These are phyloP conservation scores for Tolypocladium album DNA, from an alignment of 2,329 filamentous ascomycete genomes.

Conservation along the genomic window DNA sequence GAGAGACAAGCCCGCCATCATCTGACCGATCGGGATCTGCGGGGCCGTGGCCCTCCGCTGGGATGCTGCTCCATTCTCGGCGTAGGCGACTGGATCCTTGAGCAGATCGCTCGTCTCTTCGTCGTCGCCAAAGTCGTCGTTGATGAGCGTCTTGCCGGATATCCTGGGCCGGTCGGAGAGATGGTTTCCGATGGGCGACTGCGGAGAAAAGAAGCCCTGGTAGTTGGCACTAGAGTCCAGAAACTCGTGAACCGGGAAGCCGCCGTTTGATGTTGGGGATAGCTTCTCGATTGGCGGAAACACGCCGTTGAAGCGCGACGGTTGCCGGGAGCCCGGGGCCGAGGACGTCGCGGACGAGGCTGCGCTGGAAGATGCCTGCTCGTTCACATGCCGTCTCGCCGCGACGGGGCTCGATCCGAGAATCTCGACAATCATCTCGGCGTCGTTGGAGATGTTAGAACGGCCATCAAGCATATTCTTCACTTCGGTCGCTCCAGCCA, in stretches of 20 bases:
- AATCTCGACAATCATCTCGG: slow-evolving; percentile 48
- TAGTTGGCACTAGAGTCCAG: slow-evolving; percentile 43
- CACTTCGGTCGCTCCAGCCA: slow-evolving; percentile 43
- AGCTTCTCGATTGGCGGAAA: slow-evolving; percentile 53
- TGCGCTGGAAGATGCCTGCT: slow-evolving; percentile 9
- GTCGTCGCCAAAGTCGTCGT: slow-evolving; percentile 50
- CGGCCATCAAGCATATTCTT: slow-evolving; percentile 48
- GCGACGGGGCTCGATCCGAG: slow-evolving; percentile 28
- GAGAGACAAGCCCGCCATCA: slow-evolving; percentile 58
- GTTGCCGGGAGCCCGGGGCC: slow-evolving; percentile 34
- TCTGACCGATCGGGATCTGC: slow-evolving; percentile 54
- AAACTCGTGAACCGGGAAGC: slow-evolving; percentile 44
- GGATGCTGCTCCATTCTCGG: slow-evolving; percentile 40
- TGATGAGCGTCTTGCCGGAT: slow-evolving; percentile 63
- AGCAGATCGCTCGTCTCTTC: slow-evolving; percentile 65
- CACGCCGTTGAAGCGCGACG: slow-evolving; percentile 48
- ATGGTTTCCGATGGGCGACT: slow-evolving; percentile 62
- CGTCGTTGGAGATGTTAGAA: slow-evolving; percentile 36
- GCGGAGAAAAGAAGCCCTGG: slow-evolving; percentile 59
- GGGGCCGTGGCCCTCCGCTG: slow-evolving; percentile 62
- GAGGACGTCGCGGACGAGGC: slow-evolving; percentile 9
- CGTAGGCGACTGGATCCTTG: slow-evolving; percentile 61
- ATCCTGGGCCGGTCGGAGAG: slow-evolving; percentile 49
- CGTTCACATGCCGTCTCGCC: slow-evolving; percentile 14
- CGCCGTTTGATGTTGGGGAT: slow-evolving; percentile 46